Evolutionary conservation across 2,329 filamentous ascomycete species (phyloP), one percentile per base, ranked within the genome.

Genomic region (Periconia sp.): DNA sequence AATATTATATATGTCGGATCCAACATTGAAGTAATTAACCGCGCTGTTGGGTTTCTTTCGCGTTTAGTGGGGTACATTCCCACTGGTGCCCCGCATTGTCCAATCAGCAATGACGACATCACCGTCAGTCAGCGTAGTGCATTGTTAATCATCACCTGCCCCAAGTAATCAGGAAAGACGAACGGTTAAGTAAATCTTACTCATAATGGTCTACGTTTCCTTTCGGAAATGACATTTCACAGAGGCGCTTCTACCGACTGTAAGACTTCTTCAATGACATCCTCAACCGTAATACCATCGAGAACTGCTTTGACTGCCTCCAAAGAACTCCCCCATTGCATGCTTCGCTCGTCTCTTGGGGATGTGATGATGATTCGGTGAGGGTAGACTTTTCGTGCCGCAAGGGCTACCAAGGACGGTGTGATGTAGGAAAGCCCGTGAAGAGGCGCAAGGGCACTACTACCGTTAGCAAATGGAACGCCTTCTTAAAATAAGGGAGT

Each of bases 281-380:
- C 77, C 47, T 84, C 82, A 2, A 80, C 75, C 1, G 77, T 82
- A 2, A 84, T 73, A 31, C 78, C 78, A 3, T 88, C 84, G 2
- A 97, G 74, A 46, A 92, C 62, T 15, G 82, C 79, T 58, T 83
- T 80, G 1, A 97, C 84, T 3, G 89, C 89, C 30, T 82, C 80
- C 0, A 88, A 61, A 49, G 89, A 86, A 71, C 93, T 97, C 0
- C 94, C 94, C 86, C 95, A 99, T 71, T 96, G 91, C 78, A 96
- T 82, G 70, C 92, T 97, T 45, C 92, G 82, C 76, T 97, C 94
- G 53, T 86, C 84, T 56, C 85, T 82, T 1, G 90, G 82, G 1
- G 76, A 74, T 0, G 88, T 85, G 51, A 97, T 82, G 14, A 83
- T 74, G 31, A 99, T 85, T 9, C 92, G 87, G 75, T 99, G 94